A percentile compares a stretch with the other conserved stretches of the same genome.
These are phyloP conservation scores for Stemphylium lycopersici DNA, from an alignment of 2,329 filamentous ascomycete genomes.

Conservation along the genomic window DNA sequence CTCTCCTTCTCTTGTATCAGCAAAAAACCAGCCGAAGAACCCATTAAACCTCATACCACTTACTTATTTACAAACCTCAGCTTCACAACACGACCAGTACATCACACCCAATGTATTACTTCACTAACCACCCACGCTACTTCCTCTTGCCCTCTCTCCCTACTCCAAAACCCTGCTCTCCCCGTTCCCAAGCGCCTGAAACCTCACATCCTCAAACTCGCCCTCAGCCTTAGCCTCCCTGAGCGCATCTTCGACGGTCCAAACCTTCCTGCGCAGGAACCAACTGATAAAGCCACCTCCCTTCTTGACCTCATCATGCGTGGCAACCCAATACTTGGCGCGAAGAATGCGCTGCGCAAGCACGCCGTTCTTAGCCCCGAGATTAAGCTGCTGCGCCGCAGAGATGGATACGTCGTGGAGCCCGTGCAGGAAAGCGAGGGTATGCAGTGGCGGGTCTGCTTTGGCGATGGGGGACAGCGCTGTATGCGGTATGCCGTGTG, in stretches of 20 bases:
- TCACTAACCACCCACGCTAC: background rate
- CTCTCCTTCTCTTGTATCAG: background rate
- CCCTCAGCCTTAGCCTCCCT: constrained; percentile 54
- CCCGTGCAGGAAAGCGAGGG: constrained; percentile 67
- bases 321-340: constrained; percentile 68
- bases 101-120: too few species aligned
- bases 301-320: constrained; percentile 69
- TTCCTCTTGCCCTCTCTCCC: background rate
- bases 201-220: constrained; percentile 35
- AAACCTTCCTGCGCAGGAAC: constrained; percentile 53
- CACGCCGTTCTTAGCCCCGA: constrained; percentile 67
- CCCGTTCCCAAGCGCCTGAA: constrained; percentile 61
- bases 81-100: too few species aligned
- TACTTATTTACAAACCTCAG: background rate
- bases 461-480: constrained; percentile 54
- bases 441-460: constrained; percentile 56
- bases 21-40: background rate
- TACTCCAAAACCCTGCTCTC: constrained; percentile 60
- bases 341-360: constrained; percentile 59
- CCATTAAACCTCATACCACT: too few species aligned
- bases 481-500: constrained; percentile 62
- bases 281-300: constrained; percentile 63
- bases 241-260: constrained; percentile 56
- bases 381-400: constrained; percentile 63
- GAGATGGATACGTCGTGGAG: constrained; percentile 65